A percentile compares a stretch with the other conserved stretches of the same genome.
These are phyloP conservation scores for Leccinum subfulvum DNA, from an alignment of 1,284 basidiomycete genomes.

Conservation along the genomic window DNA sequence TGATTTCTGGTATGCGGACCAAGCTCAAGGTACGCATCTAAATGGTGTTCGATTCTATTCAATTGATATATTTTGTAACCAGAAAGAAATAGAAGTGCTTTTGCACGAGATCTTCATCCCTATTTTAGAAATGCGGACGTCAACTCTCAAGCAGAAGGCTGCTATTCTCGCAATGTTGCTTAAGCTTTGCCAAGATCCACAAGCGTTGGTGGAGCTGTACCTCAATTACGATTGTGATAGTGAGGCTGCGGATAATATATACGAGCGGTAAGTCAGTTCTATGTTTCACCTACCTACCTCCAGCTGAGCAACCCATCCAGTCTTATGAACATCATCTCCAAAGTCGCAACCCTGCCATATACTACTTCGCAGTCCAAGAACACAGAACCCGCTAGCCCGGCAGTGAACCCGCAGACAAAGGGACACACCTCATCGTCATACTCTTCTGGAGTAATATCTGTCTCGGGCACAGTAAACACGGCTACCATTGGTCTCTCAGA, in stretches of 20 bases:
- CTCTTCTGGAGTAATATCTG: slow-evolving; percentile 66
- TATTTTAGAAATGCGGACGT: slow-evolving; percentile 97
- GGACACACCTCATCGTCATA: slow-evolving; percentile 47
- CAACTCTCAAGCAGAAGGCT: slow-evolving; percentile 92
- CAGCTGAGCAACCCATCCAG: slow-evolving; percentile 39
- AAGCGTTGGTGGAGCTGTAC: slow-evolving; percentile 95
- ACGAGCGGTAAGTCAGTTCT: slow-evolving; percentile 69
- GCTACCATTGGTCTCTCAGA: slow-evolving; percentile 73
- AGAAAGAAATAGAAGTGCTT: slow-evolving; percentile 99
- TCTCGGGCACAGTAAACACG: slow-evolving; percentile 67
- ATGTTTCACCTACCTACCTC: slow-evolving; percentile 3
- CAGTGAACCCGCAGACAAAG: slow-evolving; percentile 54
- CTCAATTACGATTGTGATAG: slow-evolving; percentile 98
- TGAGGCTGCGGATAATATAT: slow-evolving; percentile 91
- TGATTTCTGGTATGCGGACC: slow-evolving; percentile 89
- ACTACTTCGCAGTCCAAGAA: slow-evolving; percentile 50
- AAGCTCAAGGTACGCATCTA: slow-evolving; percentile 78
- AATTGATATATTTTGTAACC: slow-evolving; percentile 12
- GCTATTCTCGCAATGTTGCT: slow-evolving; percentile 86
- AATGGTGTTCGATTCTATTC: background rate
- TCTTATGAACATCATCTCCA: slow-evolving; percentile 92
- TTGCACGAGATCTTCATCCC: slow-evolving; percentile 99
- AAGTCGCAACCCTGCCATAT: slow-evolving; percentile 76
- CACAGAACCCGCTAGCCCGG: slow-evolving; percentile 60
- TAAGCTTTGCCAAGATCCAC: slow-evolving; percentile 89